Conservation (phyloP, 148 eudicot species). For the Cornus kousa region DNA sequence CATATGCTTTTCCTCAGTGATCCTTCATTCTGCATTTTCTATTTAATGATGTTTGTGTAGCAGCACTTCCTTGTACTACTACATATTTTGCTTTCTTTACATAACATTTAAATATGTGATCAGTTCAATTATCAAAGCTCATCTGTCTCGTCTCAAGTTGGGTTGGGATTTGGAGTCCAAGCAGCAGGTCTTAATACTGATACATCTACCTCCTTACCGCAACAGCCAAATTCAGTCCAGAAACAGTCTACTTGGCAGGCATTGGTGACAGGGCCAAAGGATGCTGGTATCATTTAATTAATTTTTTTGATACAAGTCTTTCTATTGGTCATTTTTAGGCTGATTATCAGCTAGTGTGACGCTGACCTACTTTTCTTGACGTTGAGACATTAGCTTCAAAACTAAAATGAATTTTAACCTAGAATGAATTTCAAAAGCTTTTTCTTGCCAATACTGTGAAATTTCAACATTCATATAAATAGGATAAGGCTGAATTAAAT, state of each 20-base stretch:
- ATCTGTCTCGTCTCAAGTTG: constrained; percentile 61
- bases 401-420: not conserved
- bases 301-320: not conserved
- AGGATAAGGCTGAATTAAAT: too few species aligned
- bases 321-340: not conserved
- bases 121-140: constrained; percentile 88
- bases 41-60: too few species aligned
- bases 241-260: constrained; percentile 62
- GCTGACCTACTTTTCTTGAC: not conserved
- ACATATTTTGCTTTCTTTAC: not conserved
- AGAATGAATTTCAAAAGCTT: not conserved
- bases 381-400: not conserved
- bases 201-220: constrained; percentile 59
- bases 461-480: not conserved
- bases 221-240: constrained; percentile 58
- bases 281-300: constrained; percentile 51
- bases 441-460: not conserved
- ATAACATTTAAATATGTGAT: not conserved
- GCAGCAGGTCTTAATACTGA: constrained; percentile 53
- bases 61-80: not conserved
- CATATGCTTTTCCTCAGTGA: too few species aligned
- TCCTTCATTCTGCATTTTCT: too few species aligned
- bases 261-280: constrained; percentile 49
- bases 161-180: constrained; percentile 69
- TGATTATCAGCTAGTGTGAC: not conserved